Evolutionary conservation across 2,329 filamentous ascomycete species (phyloP), one percentile per base, ranked within the genome.

Genomic region (Fusarium sp.): DNA sequence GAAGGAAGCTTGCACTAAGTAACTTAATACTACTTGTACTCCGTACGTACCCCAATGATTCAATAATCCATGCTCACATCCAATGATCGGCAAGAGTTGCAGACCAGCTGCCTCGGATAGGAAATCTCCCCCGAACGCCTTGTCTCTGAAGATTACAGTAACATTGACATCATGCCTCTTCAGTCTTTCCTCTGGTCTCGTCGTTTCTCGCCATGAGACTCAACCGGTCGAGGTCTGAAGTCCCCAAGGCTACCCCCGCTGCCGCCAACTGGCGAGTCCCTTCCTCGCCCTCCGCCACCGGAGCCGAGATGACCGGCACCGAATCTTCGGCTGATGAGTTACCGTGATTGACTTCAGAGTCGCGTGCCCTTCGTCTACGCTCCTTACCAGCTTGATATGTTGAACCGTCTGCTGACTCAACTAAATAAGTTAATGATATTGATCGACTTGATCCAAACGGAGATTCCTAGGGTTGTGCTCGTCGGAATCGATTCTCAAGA

Each of bases 191-290:
- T 26, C 50, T 61, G 31, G 50, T 35, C 50, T 56, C 68, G 15
- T 55, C 53, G 31, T 63, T 35, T 56, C 76, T 75, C 26, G 79
- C 78, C 70, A 74, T 75, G 50, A 61, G 44, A 55, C 78, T 81
- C 57, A 81, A 62, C n/a, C 79, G 76, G 38, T 82, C 81, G 38
- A 82, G 67, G n/a, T 81, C 76, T 30, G 71, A 70, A 36, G 76
- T 75, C 36, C 78, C 80, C 69, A 81, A 47, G 24, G 76, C 63
- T 48, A 79, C 63, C 26, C 77, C 77, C 12, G 78, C 79, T 62
- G 77, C 65, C 35, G 68, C 78, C 50, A 79, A 63, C 13, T 77
- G 76, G 35, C 70, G 72, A 31, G 76, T 72, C 33, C 73, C 72
- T 39, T 77, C 68, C 18, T 68, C 71, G 10, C 54, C 71, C 24